Evolutionary conservation across 768 basidiomycete genomes (phyloP).

Genomic region (Amanita rubescens): DNA sequence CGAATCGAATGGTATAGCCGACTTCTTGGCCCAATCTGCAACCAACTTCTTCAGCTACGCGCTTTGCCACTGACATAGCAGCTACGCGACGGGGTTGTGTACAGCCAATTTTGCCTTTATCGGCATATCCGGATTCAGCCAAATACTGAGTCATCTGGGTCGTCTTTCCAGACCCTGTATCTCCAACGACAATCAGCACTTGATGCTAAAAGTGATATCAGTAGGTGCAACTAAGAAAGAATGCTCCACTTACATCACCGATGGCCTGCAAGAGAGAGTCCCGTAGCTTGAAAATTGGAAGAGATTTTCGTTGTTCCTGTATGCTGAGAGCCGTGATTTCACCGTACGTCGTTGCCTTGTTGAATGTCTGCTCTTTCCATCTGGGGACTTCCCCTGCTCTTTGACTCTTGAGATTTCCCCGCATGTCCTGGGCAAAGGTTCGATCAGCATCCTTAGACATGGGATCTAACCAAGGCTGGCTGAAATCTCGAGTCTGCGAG

Average conservation of each 20-base stretch:
- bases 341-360: slow-evolving; percentile 94
- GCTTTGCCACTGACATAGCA: slow-evolving; percentile 98
- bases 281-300: slow-evolving; percentile 94
- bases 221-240: background rate
- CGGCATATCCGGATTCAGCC: slow-evolving; percentile 90
- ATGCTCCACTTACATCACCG: slow-evolving; percentile 58
- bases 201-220: slow-evolving; percentile 57
- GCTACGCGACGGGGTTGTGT: slow-evolving; percentile 99
- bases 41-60: slow-evolving; percentile 97
- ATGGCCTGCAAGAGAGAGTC: slow-evolving; percentile 88
- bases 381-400: slow-evolving; percentile 76
- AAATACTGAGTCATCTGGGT: slow-evolving; percentile 99
- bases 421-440: slow-evolving; percentile 88
- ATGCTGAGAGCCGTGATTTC: slow-evolving; percentile 87
- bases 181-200: slow-evolving; percentile 96
- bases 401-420: slow-evolving; percentile 75
- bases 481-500: slow-evolving; percentile 91
- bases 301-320: slow-evolving; percentile 83
- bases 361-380: slow-evolving; percentile 90
- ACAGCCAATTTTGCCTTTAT: slow-evolving; percentile 87
- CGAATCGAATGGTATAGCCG: slow-evolving; percentile 98
- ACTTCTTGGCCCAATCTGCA: slow-evolving; percentile 97
- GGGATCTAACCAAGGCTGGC: slow-evolving; percentile 95
- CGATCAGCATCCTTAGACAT: slow-evolving; percentile 87
- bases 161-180: slow-evolving; percentile 98